These are phyloP conservation scores for Petunia hybrid DNA, from an alignment of 305 asterid genomes.

Conservation along the genomic window DNA sequence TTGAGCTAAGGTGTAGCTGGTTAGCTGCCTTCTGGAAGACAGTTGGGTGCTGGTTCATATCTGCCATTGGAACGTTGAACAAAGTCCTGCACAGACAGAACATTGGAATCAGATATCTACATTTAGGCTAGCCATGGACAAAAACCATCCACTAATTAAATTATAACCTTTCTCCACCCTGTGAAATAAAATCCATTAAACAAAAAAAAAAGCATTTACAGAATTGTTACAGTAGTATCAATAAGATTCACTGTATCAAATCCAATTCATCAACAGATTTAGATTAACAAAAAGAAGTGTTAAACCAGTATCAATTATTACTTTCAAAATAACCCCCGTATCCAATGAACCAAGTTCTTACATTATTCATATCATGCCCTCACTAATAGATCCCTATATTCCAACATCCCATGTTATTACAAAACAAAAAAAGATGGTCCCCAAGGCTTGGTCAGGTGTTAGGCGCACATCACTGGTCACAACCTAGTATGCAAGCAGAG, in stretches of 20 bases:
- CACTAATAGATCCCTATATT: not conserved
- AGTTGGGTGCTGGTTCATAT: conserved; percentile 56
- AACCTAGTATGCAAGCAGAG: too few species aligned
- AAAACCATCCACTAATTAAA: not conserved
- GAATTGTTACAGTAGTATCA: not conserved
- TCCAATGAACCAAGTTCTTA: not conserved
- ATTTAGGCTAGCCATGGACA: not conserved
- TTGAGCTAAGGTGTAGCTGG: conserved; percentile 74
- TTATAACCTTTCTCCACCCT: not conserved
- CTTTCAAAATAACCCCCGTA: not conserved
- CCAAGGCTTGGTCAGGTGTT: too few species aligned
- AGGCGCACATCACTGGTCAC: too few species aligned
- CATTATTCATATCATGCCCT: not conserved
- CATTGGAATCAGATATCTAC: conserved; percentile 6
- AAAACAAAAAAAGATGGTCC: too few species aligned
- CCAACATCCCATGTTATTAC: not conserved
- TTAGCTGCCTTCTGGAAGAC: conserved; percentile 68
- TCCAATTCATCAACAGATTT: not conserved
- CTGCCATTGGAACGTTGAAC: conserved; percentile 45
- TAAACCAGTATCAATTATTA: not conserved
- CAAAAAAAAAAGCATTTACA: not conserved
- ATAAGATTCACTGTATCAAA: not conserved
- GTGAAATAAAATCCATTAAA: not conserved
- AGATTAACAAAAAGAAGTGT: not conserved
- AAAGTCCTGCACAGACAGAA: conserved; percentile 40